Evolutionary conservation across 352 stramenopile genomes (phyloP).

Genomic region (Globisporangium solare): DNA sequence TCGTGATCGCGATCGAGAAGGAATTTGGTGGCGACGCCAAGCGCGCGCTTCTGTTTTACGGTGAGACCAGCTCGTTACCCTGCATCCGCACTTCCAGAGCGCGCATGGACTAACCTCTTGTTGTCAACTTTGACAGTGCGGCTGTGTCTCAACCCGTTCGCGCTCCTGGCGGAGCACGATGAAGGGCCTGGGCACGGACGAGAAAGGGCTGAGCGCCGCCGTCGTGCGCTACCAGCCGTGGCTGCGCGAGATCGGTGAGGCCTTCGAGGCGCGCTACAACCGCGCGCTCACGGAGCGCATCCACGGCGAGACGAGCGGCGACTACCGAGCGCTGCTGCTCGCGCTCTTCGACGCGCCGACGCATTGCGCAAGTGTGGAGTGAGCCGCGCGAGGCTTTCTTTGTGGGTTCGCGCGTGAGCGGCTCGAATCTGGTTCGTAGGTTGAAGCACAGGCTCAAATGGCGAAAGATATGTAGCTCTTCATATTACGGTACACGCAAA

Average conservation of each 20-base stretch:
- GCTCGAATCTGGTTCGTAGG: no score
- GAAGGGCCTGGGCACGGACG: slow-evolving; percentile 51
- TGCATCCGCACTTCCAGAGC: background rate
- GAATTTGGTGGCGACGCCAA: slow-evolving; percentile 67
- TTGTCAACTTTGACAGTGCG: slow-evolving; percentile 38
- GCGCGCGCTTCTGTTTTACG: slow-evolving; percentile 57
- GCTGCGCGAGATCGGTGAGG: slow-evolving; percentile 27
- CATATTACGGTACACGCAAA: no score
- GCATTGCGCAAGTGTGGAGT: background rate
- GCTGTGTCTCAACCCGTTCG: slow-evolving; percentile 44
- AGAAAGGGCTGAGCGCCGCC: slow-evolving; percentile 47
- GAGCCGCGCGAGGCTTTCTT: background rate
- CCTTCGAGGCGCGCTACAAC: slow-evolving; percentile 43
- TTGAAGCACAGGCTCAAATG: no score
- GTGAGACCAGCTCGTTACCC: slow-evolving; percentile 13
- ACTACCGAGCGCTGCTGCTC: slow-evolving; percentile 49
- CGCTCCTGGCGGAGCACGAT: slow-evolving; percentile 44
- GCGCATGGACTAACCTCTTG: background rate
- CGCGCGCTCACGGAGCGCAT: slow-evolving; percentile 48
- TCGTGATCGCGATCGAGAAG: slow-evolving; percentile 47
- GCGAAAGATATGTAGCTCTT: no score
- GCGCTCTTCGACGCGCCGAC: slow-evolving; percentile 39
- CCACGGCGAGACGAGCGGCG: slow-evolving; percentile 45
- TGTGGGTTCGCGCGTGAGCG: background rate
- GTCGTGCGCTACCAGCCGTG: slow-evolving; percentile 54